These are phyloP conservation scores for Strigomonas culicis DNA, from an alignment of 208 protist genomes.

Conservation along the genomic window DNA sequence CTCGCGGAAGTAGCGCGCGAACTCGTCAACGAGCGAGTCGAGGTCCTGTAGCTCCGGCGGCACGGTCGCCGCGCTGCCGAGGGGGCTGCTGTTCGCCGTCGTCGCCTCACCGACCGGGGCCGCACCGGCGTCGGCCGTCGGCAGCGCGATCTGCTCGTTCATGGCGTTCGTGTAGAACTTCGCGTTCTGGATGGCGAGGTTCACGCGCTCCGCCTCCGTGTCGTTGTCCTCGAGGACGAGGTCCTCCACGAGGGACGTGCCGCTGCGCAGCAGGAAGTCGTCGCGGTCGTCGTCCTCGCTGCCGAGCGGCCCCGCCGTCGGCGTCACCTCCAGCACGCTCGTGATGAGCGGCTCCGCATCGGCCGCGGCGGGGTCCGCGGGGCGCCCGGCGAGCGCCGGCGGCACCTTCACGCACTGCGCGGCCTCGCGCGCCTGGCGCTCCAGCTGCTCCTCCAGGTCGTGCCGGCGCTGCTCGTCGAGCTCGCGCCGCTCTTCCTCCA, in stretches of 20 bases:
- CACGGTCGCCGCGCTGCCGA: conserved; percentile 15
- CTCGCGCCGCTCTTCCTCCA: conserved; percentile 3
- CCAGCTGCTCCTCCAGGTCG: not conserved
- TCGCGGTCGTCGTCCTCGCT: conserved; percentile 29
- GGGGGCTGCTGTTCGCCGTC: not conserved
- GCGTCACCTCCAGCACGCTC: not conserved
- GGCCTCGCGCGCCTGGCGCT: conserved; percentile 17
- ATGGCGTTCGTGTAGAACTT: conserved; percentile 10
- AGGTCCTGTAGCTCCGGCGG: conserved; percentile 59
- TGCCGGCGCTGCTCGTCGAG: not conserved
- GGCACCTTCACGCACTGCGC: conserved; percentile 5
- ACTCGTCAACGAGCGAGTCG: conserved; percentile 72
- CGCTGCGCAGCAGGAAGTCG: conserved; percentile 20
- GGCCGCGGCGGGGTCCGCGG: conserved; percentile 5
- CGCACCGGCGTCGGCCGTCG: conserved; percentile 6
- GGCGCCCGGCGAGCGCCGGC: conserved; percentile 6
- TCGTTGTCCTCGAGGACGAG: conserved; percentile 28
- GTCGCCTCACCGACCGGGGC: not conserved
- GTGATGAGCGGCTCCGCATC: not conserved
- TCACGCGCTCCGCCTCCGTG: not conserved
- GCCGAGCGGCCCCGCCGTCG: conserved; percentile 3
- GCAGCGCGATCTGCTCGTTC: conserved; percentile 10
- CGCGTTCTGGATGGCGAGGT: not conserved
- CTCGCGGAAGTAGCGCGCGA: conserved; percentile 45
- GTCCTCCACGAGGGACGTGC: conserved; percentile 30